Conservation (phyloP, 371 early-diverging fungal genomes). For the Dinochytrium kinnereticum region DNA sequence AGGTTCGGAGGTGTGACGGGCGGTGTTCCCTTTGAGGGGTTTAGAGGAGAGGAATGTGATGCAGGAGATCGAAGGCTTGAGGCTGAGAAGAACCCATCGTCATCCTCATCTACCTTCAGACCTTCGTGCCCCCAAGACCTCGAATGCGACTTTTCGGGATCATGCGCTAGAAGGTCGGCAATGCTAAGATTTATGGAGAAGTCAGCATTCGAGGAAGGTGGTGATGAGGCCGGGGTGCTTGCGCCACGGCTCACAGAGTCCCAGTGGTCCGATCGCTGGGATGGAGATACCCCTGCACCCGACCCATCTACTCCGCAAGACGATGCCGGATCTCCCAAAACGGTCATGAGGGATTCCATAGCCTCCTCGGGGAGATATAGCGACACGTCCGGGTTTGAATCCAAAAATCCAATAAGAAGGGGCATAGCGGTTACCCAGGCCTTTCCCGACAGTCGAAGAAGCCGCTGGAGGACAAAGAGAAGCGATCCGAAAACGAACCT, state of each 20-base stretch:
- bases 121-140: neutral
- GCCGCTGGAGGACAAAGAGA: neutral
- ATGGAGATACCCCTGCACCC: neutral
- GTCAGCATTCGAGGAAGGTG: neutral
- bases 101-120: neutral
- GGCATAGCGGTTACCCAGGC: neutral
- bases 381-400: neutral
- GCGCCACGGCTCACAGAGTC: neutral
- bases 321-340: neutral
- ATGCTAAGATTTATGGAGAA: conserved; percentile 10
- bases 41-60: too few species aligned
- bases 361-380: conserved; percentile 8
- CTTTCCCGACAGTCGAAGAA: neutral
- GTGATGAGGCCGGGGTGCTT: neutral
- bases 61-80: conserved; percentile 7
- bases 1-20: too few species aligned
- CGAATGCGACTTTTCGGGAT: neutral
- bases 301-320: neutral
- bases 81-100: conserved; percentile 10
- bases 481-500: neutral
- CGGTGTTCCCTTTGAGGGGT: too few species aligned
- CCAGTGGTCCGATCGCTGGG: neutral
- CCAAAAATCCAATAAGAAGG: neutral
- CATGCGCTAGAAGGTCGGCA: conserved; percentile 2
- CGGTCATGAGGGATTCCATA: neutral